Percentiles rank a stretch among this genome's conserved stretches.
Evolutionary conservation across 305 asterid species (phyloP).

Genomic region (Caryopteris hybrid): DNA sequence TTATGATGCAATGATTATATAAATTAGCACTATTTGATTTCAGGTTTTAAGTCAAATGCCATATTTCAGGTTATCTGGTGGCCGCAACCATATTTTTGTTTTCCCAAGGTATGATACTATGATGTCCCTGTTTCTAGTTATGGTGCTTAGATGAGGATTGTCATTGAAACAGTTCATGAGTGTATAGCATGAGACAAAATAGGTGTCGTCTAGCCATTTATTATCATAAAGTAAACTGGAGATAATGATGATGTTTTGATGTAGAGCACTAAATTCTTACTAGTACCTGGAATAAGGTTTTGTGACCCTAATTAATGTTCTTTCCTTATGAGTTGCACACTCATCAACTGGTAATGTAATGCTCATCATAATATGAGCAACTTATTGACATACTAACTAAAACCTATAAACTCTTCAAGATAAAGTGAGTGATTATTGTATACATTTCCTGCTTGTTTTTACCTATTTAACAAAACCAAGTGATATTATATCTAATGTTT

Average conservation of each 20-base stretch:
- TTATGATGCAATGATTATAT: conserved; percentile 19
- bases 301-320: background rate
- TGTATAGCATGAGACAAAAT: background rate
- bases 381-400: background rate
- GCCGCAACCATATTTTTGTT: conserved; percentile 87
- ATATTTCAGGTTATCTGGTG: conserved; percentile 87
- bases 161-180: background rate
- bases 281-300: background rate
- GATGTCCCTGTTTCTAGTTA: background rate
- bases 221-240: background rate
- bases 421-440: background rate
- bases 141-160: background rate
- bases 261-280: background rate
- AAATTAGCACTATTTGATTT: conserved; percentile 35
- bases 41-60: conserved; percentile 98
- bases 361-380: background rate
- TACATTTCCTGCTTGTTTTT: conserved; percentile 7
- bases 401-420: background rate
- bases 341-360: background rate
- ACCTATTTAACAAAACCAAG: conserved; percentile 1
- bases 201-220: background rate
- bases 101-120: conserved; percentile 88
- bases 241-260: background rate
- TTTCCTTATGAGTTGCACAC: background rate
- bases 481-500: conserved; percentile 17